Evolutionary conservation across 768 basidiomycete species (phyloP), one percentile per base, ranked within the genome.

Genomic region (Amanita fuliginea): DNA sequence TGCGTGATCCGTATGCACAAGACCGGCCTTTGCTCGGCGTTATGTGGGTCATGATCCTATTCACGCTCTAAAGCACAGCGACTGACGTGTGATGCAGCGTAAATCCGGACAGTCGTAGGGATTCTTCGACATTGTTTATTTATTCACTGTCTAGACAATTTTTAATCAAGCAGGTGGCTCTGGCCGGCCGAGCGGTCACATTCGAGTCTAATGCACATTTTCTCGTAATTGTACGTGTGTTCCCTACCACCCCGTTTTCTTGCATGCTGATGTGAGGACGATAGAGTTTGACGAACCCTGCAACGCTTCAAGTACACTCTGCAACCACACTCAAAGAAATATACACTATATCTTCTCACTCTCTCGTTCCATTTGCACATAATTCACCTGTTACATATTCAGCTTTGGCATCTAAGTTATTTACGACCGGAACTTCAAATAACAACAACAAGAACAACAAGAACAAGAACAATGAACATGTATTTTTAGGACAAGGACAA

Each of bases 281-380:
- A 47, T 57, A 85, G 84, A 76, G 73, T 60, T 78, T 79, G n/a
- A 69, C 70, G 42, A 66, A 68, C 30, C 82, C 79, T 34, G 64
- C 74, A 8, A 64, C 69, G 19, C 65, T 86, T 44, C 74, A 76
- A 59, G 62, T 86, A 54, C 65, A 80, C 52, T 81, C 80, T 4
- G 62, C 81, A 18, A 63, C 63, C 46, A 77, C 77, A 26, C 74
- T 82, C 52, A 64, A 69, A 36, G 66, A 67, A 18, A 55, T 85
- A 56, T 69, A 73, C 59, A 72, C 65, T 56, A 71, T 86, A 49
- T 61, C 71, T 46, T 69, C 70, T 4, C 51, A 70, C 39, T 66
- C 67, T 18, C 70, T 81, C 50, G 64, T 71, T 46, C 60, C 74
- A 32, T 77, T 73, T 59, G 58, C 66, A 49, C 64, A 65, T 32